Evolutionary conservation across 2,329 filamentous ascomycete species (phyloP), one percentile per base, ranked within the genome.

Genomic region (Phialocephala subalpina): DNA sequence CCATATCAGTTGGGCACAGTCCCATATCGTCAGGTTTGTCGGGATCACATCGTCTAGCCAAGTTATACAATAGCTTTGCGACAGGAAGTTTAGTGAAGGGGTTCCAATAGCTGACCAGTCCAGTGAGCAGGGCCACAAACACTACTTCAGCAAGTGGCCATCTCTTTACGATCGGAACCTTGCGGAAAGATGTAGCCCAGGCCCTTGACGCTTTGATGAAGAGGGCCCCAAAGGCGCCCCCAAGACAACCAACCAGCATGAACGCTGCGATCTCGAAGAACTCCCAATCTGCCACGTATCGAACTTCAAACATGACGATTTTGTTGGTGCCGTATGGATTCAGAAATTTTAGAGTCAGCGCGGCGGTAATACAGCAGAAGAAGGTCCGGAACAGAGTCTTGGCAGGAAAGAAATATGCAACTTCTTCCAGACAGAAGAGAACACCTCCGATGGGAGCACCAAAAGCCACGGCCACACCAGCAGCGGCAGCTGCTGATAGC

Each of bases 341-440:
- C 42, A 98, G 83, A 71, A 97, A 97, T 75, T 97, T 97, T 72
- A 99, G 83, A 1, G 94, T 95, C 38, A 99, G 80, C 0, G 96
- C 94, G 1, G 96, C 94, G 36, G 92, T 90, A 73, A 98, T 98
- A 79, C 95, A 98, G 82, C 95, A 98, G 80, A 98, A 98, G 79
- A 99, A 99, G 0, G 96, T 98, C 61, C 96, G 86, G 82, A 99
- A 99, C 9, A 99, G 86, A 0, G 95, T 98, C 81, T 99, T 98
- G 6, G 95, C 93, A 0, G 96, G 95, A 77, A 98, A 98, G 79
- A 98, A 98, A 79, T 98, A 98, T 72, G 92, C 89, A 68, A 98
- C 94, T 84, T 98, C 96, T 79, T 99, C 96, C 35, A 98, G 80
- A 38, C 93, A 94, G 78, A 98, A 98, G 2, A 98, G 84, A 1